phyloP scores from a whole-genome alignment of 179 eudicot species.

The Carnegiea gigantea region DNA sequence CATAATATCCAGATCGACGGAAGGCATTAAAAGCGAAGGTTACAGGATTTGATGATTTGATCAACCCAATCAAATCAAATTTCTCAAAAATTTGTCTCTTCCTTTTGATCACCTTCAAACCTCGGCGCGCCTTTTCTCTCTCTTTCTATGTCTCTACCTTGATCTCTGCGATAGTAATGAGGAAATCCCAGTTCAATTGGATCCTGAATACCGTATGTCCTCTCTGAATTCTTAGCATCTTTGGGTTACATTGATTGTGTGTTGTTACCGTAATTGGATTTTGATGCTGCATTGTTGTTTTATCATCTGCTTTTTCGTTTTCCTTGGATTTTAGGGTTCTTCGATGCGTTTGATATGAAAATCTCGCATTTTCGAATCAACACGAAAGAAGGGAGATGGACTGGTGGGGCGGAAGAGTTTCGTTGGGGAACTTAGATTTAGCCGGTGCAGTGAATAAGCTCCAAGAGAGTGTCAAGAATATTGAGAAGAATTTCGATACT shows the following conservation, averaged over 20 bases:
- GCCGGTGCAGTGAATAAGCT: slow-evolving; percentile 92
- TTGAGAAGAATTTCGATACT: slow-evolving; percentile 88
- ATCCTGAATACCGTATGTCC: background rate
- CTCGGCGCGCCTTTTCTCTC: slow-evolving; percentile 13
- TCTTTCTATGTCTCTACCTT: background rate
- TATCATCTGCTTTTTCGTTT: background rate
- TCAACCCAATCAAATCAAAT: background rate
- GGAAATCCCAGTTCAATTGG: background rate
- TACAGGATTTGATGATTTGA: background rate
- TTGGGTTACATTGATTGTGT: background rate
- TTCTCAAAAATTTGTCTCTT: background rate
- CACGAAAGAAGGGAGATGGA: slow-evolving; percentile 47
- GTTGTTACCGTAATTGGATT: background rate
- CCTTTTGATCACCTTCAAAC: slow-evolving; percentile 12
- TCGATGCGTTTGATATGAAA: slow-evolving; percentile 24
- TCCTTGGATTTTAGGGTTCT: slow-evolving; percentile 24
- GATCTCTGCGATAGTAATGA: background rate
- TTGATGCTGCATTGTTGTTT: background rate
- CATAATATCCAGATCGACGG: background rate
- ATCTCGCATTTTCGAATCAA: slow-evolving; percentile 8
- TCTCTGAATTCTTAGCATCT: background rate
- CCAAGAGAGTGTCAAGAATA: slow-evolving; percentile 94
- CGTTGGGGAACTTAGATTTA: slow-evolving; percentile 80
- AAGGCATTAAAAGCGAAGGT: background rate
- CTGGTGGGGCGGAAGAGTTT: slow-evolving; percentile 87